A percentile compares a stretch with the other conserved stretches of the same genome.
Evolutionary conservation across 371 early-diverging fungal species (phyloP).

Genomic region (Rhizomucor pusillus): DNA sequence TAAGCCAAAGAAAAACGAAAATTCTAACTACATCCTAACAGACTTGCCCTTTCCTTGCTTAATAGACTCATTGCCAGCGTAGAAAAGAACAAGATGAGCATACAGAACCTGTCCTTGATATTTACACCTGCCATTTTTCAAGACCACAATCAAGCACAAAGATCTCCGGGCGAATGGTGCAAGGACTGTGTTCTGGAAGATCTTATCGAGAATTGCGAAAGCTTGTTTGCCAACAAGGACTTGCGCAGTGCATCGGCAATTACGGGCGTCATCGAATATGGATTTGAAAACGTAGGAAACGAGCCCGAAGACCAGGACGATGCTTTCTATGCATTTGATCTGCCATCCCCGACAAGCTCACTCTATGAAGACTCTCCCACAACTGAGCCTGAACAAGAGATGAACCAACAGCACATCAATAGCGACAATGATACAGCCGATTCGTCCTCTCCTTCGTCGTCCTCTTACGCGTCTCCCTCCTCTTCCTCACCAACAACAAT

Average conservation of each 20-base stretch:
- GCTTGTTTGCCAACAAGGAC: conserved; percentile 45
- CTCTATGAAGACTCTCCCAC: conserved; percentile 3
- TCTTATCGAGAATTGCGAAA: conserved; percentile 33
- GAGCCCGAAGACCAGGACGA: conserved; percentile 14
- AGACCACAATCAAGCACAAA: conserved; percentile 50
- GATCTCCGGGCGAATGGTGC: conserved; percentile 43
- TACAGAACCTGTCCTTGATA: conserved; percentile 50
- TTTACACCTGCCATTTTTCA: conserved; percentile 65
- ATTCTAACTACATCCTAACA: neutral
- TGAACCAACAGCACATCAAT: conserved; percentile 2
- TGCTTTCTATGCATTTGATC: conserved; percentile 12
- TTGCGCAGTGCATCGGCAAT: conserved; percentile 43
- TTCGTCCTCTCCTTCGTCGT: neutral
- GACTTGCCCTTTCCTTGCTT: neutral
- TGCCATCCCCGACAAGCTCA: conserved; percentile 9
- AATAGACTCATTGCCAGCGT: conserved; percentile 34
- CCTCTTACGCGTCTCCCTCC: neutral
- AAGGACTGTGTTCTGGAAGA: conserved; percentile 50
- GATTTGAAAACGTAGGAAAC: conserved; percentile 19
- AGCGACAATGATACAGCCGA: neutral
- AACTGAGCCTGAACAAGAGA: conserved; percentile 6
- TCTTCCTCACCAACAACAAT: neutral
- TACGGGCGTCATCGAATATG: conserved; percentile 47
- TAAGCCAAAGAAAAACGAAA: conserved; percentile 14
- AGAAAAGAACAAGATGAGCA: conserved; percentile 60